Evolutionary conservation across 2,329 filamentous ascomycete species (phyloP).

Genomic region (Stachybotrys chartarum): DNA sequence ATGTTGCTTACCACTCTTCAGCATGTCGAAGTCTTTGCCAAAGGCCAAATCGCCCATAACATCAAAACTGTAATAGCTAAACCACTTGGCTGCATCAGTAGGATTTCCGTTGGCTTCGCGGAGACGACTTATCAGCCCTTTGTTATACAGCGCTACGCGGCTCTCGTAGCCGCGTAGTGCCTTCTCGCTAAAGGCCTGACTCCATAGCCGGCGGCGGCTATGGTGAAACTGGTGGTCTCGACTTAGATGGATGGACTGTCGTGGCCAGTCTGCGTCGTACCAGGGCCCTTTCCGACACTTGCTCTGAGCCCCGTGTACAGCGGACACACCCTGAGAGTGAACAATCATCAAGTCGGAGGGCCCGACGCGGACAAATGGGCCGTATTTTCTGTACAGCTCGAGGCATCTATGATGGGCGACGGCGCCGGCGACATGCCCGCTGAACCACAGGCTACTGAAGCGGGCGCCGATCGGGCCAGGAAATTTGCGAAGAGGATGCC

Average conservation of each 20-base stretch:
- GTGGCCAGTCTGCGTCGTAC: conserved; percentile 6
- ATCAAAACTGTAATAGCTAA: conserved; percentile 29
- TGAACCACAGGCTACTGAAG: conserved; percentile 2
- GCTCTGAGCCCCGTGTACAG: conserved; percentile 6
- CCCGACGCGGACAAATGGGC: conserved; percentile 9
- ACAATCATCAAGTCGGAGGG: conserved; percentile 7
- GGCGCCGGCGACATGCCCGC: not conserved
- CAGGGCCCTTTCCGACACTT: conserved; percentile 6
- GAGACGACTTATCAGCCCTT: conserved; percentile 4
- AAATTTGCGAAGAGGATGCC: conserved; percentile 7
- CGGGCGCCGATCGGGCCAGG: conserved; percentile 8
- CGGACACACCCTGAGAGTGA: conserved; percentile 5
- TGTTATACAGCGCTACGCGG: conserved; percentile 4
- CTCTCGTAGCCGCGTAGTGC: conserved; percentile 8
- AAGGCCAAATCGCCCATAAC: conserved; percentile 33
- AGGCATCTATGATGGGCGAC: conserved; percentile 7
- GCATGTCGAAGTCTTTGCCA: conserved; percentile 25
- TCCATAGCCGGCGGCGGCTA: conserved; percentile 8
- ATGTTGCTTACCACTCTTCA: conserved; percentile 12
- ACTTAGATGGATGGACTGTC: conserved; percentile 2
- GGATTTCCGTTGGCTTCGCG: conserved; percentile 5
- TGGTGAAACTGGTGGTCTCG: conserved; percentile 6
- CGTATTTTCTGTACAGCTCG: conserved; percentile 7
- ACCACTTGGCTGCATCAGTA: conserved; percentile 20
- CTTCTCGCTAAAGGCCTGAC: conserved; percentile 10